phyloP scores from a whole-genome alignment of 192 early-diverging fungal species.

The Coemansia nantahalensis region DNA sequence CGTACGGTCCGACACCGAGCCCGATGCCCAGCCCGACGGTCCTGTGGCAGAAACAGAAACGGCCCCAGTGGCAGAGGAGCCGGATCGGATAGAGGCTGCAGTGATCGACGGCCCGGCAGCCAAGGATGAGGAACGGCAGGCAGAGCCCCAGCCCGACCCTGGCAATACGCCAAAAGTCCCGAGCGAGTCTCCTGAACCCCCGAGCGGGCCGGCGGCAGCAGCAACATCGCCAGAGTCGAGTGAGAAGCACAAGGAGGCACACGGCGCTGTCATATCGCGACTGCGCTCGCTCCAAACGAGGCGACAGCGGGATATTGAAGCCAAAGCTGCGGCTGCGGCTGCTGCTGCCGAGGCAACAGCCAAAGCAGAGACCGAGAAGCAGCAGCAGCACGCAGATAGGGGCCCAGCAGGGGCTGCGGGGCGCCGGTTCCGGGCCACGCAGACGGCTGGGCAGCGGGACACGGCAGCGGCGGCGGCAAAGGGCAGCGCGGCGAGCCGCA shows the following conservation, averaged over 20 bases:
- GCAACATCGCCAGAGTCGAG: too few species aligned
- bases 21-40: too few species aligned
- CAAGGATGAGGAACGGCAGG: too few species aligned
- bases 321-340: neutral
- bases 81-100: too few species aligned
- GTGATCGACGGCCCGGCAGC: too few species aligned
- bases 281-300: constrained; percentile 32
- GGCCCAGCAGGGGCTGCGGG: neutral
- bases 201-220: too few species aligned
- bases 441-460: constrained; percentile 6
- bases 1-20: constrained; percentile 7
- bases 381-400: neutral
- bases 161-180: too few species aligned
- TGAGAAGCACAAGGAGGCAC: neutral
- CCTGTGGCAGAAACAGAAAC: too few species aligned
- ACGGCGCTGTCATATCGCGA: constrained; percentile 16
- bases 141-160: too few species aligned
- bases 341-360: neutral
- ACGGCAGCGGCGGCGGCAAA: neutral
- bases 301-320: constrained; percentile 5
- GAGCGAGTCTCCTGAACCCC: too few species aligned
- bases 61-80: too few species aligned
- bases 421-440: constrained; percentile 32
- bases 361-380: neutral
- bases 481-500: neutral